Percentiles rank a stretch among this genome's conserved stretches.
phyloP scores from a whole-genome alignment of 73 alveolate genomes.

The Blepharisma japonicum region DNA sequence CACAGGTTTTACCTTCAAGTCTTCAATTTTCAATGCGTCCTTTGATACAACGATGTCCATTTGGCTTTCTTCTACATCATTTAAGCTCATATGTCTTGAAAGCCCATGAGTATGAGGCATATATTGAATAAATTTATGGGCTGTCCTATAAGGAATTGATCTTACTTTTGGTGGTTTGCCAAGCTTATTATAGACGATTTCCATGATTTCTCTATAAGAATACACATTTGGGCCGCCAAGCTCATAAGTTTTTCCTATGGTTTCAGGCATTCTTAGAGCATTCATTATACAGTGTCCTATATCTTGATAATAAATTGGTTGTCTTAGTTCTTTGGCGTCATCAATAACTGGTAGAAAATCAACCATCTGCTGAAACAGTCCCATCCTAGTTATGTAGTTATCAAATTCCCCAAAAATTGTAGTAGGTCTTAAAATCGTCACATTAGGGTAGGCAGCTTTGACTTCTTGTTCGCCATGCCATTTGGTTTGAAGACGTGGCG shows the following conservation, averaged over 20 bases:
- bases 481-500: slow-evolving; percentile 46
- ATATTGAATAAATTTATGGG: slow-evolving; percentile 32
- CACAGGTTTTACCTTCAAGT: slow-evolving; percentile 49
- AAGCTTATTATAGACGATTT: slow-evolving; percentile 45
- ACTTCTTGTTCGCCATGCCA: slow-evolving; percentile 54
- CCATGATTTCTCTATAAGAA: slow-evolving; percentile 43
- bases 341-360: slow-evolving; percentile 50
- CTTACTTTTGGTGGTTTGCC: slow-evolving; percentile 55
- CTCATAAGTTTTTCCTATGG: slow-evolving; percentile 53
- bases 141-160: slow-evolving; percentile 22
- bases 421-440: slow-evolving; percentile 57
- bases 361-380: slow-evolving; percentile 33
- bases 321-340: slow-evolving; percentile 50
- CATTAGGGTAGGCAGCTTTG: slow-evolving; percentile 52
- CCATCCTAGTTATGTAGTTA: slow-evolving; percentile 48
- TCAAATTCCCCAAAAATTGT: slow-evolving; percentile 49
- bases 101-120: slow-evolving; percentile 31
- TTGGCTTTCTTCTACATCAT: slow-evolving; percentile 39
- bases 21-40: slow-evolving; percentile 47
- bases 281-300: slow-evolving; percentile 47
- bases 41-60: slow-evolving; percentile 42
- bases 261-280: slow-evolving; percentile 53
- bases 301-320: slow-evolving; percentile 53
- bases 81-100: slow-evolving; percentile 29
- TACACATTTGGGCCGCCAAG: slow-evolving; percentile 68